Evolutionary conservation across 345 rosid genomes (phyloP).

Genomic region (Melaleuca quinquenervia): DNA sequence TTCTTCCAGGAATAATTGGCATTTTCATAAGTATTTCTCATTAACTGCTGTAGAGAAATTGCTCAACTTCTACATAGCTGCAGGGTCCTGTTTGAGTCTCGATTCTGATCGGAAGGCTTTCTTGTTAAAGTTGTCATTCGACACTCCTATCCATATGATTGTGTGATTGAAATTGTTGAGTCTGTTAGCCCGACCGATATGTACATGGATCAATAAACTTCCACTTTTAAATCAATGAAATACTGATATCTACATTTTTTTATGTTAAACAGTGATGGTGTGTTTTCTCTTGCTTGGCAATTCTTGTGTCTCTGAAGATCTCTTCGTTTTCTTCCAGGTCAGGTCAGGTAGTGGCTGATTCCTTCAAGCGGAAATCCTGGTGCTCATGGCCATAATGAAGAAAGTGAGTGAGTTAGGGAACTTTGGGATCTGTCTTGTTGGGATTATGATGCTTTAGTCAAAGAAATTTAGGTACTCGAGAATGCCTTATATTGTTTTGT

Average conservation of each 20-base stretch:
- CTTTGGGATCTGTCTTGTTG: neutral
- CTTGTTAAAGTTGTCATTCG: neutral
- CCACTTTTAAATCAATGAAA: neutral
- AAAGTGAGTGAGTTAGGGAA: neutral
- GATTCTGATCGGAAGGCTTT: neutral
- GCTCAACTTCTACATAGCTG: neutral
- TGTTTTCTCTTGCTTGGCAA: neutral
- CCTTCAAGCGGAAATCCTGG: neutral
- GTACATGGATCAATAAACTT: neutral
- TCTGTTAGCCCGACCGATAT: neutral
- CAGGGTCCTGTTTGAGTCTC: neutral
- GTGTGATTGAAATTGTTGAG: neutral
- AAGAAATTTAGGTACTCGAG: neutral
- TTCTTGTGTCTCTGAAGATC: neutral
- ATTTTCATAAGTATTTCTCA: neutral
- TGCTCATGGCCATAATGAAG: neutral
- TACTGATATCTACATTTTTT: neutral
- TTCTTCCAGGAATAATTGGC: neutral
- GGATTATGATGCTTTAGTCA: neutral
- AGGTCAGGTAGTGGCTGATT: slow-evolving; percentile 5
- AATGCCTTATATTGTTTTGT: neutral
- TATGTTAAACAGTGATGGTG: neutral
- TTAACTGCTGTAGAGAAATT: neutral
- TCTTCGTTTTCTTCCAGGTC: neutral
- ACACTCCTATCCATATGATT: neutral